Evolutionary conservation across 1,139 yeast species (phyloP).

Genomic region (Lodderomyces elongisporus): DNA sequence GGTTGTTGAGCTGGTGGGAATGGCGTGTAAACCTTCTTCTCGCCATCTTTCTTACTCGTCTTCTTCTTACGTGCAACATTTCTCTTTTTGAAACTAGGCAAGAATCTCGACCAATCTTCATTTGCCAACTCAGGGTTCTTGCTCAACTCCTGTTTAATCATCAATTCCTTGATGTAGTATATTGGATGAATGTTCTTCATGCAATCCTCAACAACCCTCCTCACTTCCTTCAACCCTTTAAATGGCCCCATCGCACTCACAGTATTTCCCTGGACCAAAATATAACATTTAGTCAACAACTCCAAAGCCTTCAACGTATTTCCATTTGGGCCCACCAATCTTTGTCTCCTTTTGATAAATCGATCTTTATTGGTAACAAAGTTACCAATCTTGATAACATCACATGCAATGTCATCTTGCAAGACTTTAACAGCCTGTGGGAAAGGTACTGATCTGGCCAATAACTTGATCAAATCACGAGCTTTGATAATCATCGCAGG

Average conservation of each 20-base stretch:
- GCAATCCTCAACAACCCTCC: slow-evolving; percentile 96
- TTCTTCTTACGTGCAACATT: slow-evolving; percentile 94
- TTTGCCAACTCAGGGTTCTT: slow-evolving; percentile 92
- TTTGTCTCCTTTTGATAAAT: slow-evolving; percentile 90
- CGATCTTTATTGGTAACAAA: slow-evolving; percentile 87
- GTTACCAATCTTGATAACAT: slow-evolving; percentile 90
- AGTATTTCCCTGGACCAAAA: slow-evolving; percentile 94
- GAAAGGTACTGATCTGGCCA: slow-evolving; percentile 95
- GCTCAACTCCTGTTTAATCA: slow-evolving; percentile 94
- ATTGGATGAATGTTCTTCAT: slow-evolving; percentile 96
- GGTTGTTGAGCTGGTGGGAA: slow-evolving; percentile 99
- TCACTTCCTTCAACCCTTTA: slow-evolving; percentile 85
- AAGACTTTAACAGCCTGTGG: slow-evolving; percentile 92
- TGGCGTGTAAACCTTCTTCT: slow-evolving; percentile 91
- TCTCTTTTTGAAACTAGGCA: slow-evolving; percentile 95
- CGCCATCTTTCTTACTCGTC: slow-evolving; percentile 56
- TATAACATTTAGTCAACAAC: slow-evolving; percentile 86
- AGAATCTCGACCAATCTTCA: slow-evolving; percentile 95
- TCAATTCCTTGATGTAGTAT: slow-evolving; percentile 91
- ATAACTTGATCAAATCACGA: slow-evolving; percentile 84
- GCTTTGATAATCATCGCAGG: slow-evolving; percentile 94
- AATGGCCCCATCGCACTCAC: slow-evolving; percentile 97
- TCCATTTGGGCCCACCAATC: slow-evolving; percentile 95
- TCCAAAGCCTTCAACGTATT: slow-evolving; percentile 94
- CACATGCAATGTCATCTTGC: slow-evolving; percentile 92